A percentile compares a stretch with the other conserved stretches of the same genome.
Evolutionary conservation across 805 yeast genomes (phyloP).

Genomic region (Millerozyma miso): DNA sequence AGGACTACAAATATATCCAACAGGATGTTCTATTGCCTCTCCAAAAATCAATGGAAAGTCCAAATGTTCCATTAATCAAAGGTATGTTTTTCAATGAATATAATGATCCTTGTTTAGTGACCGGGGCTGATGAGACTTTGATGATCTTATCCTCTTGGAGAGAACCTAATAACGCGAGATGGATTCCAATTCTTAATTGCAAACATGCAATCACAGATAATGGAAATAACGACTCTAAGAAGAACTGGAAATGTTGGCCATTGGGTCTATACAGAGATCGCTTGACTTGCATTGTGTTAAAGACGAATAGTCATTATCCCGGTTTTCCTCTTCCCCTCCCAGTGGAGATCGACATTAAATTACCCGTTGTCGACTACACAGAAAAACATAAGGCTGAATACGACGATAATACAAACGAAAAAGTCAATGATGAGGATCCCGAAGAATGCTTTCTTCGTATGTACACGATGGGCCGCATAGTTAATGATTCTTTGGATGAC

Average conservation of each 20-base stretch:
- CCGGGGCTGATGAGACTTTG: slow-evolving; percentile 71
- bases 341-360: slow-evolving; percentile 63
- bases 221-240: slow-evolving; percentile 43
- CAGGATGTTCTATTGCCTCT: slow-evolving; percentile 38
- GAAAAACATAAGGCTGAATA: slow-evolving; percentile 14
- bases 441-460: slow-evolving; percentile 66
- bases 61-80: slow-evolving; percentile 40
- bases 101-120: slow-evolving; percentile 84
- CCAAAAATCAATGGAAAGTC: slow-evolving; percentile 15
- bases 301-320: slow-evolving; percentile 64
- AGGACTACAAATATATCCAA: slow-evolving; percentile 36
- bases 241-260: slow-evolving; percentile 79
- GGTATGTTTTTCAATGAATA: slow-evolving; percentile 81
- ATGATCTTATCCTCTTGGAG: slow-evolving; percentile 77
- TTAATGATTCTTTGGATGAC: slow-evolving; percentile 48
- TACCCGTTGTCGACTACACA: slow-evolving; percentile 50
- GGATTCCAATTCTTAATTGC: slow-evolving; percentile 82
- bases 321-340: slow-evolving; percentile 83
- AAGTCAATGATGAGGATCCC: slow-evolving; percentile 31
- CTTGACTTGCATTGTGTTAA: slow-evolving; percentile 69
- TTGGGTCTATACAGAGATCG: slow-evolving; percentile 69
- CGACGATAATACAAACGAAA: slow-evolving; percentile 2
- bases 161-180: slow-evolving; percentile 65
- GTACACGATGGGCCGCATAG: slow-evolving; percentile 55
- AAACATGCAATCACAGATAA: slow-evolving; percentile 40